Conservation (phyloP, 345 rosid species). For the Pugionium cornutum region DNA sequence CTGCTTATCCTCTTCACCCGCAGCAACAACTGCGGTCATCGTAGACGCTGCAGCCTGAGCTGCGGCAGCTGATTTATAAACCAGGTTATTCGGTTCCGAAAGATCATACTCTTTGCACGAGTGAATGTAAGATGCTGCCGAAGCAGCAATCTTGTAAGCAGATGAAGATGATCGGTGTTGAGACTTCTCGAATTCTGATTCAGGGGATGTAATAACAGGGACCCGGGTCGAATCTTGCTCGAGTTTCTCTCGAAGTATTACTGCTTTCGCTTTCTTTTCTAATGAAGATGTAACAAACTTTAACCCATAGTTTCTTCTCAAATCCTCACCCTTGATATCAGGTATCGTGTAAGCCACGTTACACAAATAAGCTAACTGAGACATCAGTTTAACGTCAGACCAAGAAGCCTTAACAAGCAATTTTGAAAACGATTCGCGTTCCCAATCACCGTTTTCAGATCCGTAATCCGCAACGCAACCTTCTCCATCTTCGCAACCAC, state of each 20-base stretch:
- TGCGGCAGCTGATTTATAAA: conserved; percentile 75
- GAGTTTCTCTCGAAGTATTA: conserved; percentile 53
- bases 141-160: conserved; percentile 88
- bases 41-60: conserved; percentile 79
- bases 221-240: conserved; percentile 52
- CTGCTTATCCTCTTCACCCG: conserved; percentile 78
- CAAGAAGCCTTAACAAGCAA: conserved; percentile 54
- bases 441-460: conserved; percentile 46
- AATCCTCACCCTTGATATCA: conserved; percentile 53
- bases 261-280: conserved; percentile 72
- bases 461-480: conserved; percentile 54
- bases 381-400: conserved; percentile 67
- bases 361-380: conserved; percentile 80
- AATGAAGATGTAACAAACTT: conserved; percentile 75
- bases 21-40: conserved; percentile 83
- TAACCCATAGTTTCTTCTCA: conserved; percentile 64
- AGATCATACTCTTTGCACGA: conserved; percentile 45
- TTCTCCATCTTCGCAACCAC: conserved; percentile 46
- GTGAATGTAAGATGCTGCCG: conserved; percentile 84
- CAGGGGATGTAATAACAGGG: conserved; percentile 31
- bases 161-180: conserved; percentile 38
- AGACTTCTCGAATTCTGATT: conserved; percentile 38
- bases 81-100: conserved; percentile 33
- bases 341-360: conserved; percentile 87
- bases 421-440: conserved; percentile 54